These are phyloP conservation scores for Buddleja alternifolia DNA, from an alignment of 257 asterid species.

Conservation along the genomic window DNA sequence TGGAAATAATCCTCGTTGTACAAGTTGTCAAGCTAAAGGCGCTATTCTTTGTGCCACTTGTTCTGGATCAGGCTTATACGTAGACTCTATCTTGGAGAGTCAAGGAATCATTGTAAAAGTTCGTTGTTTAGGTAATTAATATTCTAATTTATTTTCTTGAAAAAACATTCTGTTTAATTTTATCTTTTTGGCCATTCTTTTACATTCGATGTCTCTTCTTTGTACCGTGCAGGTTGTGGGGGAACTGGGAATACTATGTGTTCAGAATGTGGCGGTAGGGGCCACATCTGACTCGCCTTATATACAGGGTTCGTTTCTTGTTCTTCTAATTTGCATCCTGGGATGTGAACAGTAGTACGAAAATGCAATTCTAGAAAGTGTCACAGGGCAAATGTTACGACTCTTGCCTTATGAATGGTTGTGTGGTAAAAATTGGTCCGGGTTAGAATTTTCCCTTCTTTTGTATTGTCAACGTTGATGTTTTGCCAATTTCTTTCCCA, in stretches of 20 bases:
- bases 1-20: conserved; percentile 54
- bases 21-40: conserved; percentile 61
- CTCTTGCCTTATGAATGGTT: too few relatives aligned
- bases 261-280: conserved; percentile 63
- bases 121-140: conserved; percentile 63
- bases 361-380: not conserved
- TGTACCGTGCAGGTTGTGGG: conserved; percentile 54
- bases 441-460: too few relatives aligned
- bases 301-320: conserved; percentile 21
- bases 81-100: conserved; percentile 74
- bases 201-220: not conserved
- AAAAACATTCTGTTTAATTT: not conserved
- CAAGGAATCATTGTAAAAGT: conserved; percentile 78
- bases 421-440: too few relatives aligned
- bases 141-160: not conserved
- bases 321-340: conserved; percentile 7
- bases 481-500: too few relatives aligned
- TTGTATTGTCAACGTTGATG: too few relatives aligned
- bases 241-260: conserved; percentile 70
- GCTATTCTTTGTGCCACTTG: conserved; percentile 69
- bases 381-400: too few relatives aligned
- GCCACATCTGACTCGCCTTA: conserved; percentile 44
- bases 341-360: conserved; percentile 9
- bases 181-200: not conserved
- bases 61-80: conserved; percentile 67